Conservation (phyloP, 2,329 filamentous ascomycete genomes). For the Cercospora sojina region DNA sequence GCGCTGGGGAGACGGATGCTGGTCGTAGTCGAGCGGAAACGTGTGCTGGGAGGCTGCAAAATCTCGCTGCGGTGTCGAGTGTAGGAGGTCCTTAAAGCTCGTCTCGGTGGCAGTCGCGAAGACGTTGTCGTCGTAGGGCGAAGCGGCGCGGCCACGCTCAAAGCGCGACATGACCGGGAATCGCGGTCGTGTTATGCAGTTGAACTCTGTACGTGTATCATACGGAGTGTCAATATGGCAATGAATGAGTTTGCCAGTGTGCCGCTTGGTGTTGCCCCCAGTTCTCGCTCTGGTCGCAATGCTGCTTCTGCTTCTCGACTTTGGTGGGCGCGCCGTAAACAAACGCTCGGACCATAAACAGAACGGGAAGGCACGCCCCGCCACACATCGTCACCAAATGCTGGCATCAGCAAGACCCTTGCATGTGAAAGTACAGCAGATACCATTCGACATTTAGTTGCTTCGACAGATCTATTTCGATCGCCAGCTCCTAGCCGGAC, state of each 20-base stretch:
- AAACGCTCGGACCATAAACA: background rate
- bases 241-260: background rate
- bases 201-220: background rate
- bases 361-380: background rate
- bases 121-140: conserved; percentile 15
- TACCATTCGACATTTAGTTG: background rate
- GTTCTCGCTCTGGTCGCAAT: background rate
- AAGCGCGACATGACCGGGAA: conserved; percentile 15
- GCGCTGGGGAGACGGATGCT: conserved; percentile 16
- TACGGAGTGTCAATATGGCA: background rate
- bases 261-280: background rate
- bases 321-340: background rate
- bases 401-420: background rate
- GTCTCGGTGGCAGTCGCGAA: conserved; percentile 27
- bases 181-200: background rate
- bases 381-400: background rate
- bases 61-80: conserved; percentile 27
- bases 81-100: conserved; percentile 26
- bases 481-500: background rate
- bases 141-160: conserved; percentile 16
- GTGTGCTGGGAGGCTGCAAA: conserved; percentile 2
- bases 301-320: background rate
- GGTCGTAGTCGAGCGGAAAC: conserved; percentile 27
- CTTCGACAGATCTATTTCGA: background rate
- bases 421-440: background rate